Evolutionary conservation across 257 asterid species (phyloP).

Genomic region (Echium plantagineum): DNA sequence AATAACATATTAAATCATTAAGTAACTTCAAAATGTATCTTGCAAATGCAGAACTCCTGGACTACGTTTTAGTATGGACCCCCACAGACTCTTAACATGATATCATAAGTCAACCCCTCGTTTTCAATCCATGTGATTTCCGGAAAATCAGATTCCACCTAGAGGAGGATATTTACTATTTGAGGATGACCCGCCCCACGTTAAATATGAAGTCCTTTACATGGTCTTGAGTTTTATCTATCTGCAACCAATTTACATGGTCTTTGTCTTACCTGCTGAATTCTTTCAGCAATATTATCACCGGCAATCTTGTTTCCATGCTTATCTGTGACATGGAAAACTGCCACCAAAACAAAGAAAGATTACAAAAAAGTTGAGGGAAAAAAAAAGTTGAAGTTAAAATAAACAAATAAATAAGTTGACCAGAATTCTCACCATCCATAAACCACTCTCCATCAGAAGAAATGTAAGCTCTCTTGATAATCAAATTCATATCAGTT

Average conservation of each 20-base stretch:
- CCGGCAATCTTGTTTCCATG: slow-evolving; percentile 57
- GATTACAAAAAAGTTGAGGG: slow-evolving; percentile 9
- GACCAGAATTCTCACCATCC: slow-evolving; percentile 53
- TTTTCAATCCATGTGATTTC: too few relatives aligned
- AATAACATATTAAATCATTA: slow-evolving; percentile 4
- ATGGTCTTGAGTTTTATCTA: too few relatives aligned
- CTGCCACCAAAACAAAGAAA: slow-evolving; percentile 28
- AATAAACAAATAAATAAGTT: not conserved
- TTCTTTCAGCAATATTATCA: slow-evolving; percentile 43
- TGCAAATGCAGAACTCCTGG: not conserved
- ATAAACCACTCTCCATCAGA: slow-evolving; percentile 96
- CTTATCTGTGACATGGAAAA: slow-evolving; percentile 81
- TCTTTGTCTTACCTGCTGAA: slow-evolving; percentile 47
- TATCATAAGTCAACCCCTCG: too few relatives aligned
- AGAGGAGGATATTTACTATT: too few relatives aligned
- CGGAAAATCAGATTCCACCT: too few relatives aligned
- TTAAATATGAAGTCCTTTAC: too few relatives aligned
- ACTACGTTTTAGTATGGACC: too few relatives aligned
- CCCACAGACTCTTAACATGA: too few relatives aligned
- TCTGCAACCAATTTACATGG: too few relatives aligned
- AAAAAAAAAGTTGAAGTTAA: not conserved
- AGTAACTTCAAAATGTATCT: not conserved
- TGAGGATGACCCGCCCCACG: too few relatives aligned
- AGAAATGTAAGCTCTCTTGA: slow-evolving; percentile 78
- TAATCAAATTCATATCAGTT: slow-evolving; percentile 63